These are phyloP conservation scores for Wickerhamiella infanticola DNA, from an alignment of 1,139 yeast genomes.

Conservation along the genomic window DNA sequence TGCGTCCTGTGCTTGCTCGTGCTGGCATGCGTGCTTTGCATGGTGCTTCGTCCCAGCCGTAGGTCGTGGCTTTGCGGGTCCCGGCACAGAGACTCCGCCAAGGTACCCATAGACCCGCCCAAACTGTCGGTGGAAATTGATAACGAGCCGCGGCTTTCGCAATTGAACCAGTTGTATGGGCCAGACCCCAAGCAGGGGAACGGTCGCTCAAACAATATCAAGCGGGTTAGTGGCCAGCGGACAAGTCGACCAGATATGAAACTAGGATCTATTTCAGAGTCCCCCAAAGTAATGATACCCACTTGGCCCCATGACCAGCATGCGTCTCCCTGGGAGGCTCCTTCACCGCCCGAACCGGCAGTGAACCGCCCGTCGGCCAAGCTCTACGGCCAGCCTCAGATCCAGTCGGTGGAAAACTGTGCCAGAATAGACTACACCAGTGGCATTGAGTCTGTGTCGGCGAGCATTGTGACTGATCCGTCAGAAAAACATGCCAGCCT, in stretches of 20 bases:
- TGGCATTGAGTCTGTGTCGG: not conserved
- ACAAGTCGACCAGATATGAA: too few relatives aligned
- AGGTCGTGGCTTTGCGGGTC: not conserved
- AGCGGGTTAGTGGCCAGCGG: too few relatives aligned
- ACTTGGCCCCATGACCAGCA: too few relatives aligned
- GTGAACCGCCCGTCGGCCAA: not conserved
- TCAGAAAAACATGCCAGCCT: not conserved
- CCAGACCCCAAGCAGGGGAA: not conserved
- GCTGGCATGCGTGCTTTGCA: conserved; percentile 5
- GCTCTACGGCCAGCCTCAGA: not conserved
- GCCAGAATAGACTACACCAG: not conserved
- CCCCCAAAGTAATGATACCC: too few relatives aligned
- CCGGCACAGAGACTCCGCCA: too few relatives aligned
- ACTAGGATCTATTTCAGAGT: too few relatives aligned
- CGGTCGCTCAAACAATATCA: too few relatives aligned
- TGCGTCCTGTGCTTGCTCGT: conserved; percentile 8
- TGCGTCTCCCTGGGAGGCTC: too few relatives aligned
- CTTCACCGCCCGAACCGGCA: too few relatives aligned
- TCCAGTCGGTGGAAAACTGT: not conserved
- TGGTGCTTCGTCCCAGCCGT: not conserved
- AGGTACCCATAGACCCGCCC: not conserved
- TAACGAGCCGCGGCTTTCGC: not conserved
- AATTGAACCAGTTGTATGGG: not conserved
- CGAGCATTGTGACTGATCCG: not conserved
- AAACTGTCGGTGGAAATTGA: not conserved